Evolutionary conservation across 495 filamentous ascomycete species (phyloP), one percentile per base, ranked within the genome.

Genomic region (Hyaloscypha variabilis): DNA sequence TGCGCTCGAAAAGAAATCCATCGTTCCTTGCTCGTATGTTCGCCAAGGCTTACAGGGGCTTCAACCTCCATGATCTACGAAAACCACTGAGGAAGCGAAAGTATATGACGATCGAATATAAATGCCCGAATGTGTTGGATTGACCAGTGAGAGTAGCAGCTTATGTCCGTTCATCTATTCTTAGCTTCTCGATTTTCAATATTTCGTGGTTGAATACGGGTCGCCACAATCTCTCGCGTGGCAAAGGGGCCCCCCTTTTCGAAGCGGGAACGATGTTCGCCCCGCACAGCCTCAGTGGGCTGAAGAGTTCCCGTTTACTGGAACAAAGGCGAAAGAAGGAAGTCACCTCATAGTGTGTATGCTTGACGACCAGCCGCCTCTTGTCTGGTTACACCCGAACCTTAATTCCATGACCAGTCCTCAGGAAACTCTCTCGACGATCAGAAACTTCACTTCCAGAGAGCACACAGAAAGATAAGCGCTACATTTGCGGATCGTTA

Each of bases 401-500:
- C 54, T 58, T 58, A 58, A 58, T 30, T 58, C 26, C 28, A 58
- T 58, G 54, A 26, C 54, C 54, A 30, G 13, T 58, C 8, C 8
- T 58, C 10, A 34, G n/a, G 21, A 34, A 28, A n/a, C 54, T 58
- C n/a, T 19, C 6, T 34, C 54, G 19, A 58, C 4, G 26, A 34
- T 58, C n/a, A 19, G 54, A 36, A 58, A 58, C 54, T 8, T 31
- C 11, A 58, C 54, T 8, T 31, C 11, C 19, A 11, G 2, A 58
- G 25, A 34, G 3, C 21, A 23, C 23, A 54, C 11, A 0, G 19
- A 25, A 54, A n/a, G 29, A 29, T 25, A 56, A 2, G 53, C 21
- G 21, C 21, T 29, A 25, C 54, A 34, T 8, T 58, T 29, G 10
- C 3, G 29, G 28, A 19, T 34, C n/a, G 34, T 54, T 28, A 5